These are phyloP conservation scores for Aspergillus bertholletiae DNA, from an alignment of 495 filamentous ascomycete species.

Conservation along the genomic window DNA sequence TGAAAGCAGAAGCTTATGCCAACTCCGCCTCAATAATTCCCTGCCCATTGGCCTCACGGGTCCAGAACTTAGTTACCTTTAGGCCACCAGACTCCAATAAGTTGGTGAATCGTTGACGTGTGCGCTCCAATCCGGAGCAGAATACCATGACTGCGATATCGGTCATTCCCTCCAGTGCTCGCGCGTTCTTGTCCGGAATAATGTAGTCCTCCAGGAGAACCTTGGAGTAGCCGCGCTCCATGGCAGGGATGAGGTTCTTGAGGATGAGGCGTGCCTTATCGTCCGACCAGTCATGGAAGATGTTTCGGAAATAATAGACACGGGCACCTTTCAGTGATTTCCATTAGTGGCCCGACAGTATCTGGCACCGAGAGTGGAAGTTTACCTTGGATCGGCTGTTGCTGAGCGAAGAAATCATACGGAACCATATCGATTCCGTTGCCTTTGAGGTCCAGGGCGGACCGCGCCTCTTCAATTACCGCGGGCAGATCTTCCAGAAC, in stretches of 20 bases:
- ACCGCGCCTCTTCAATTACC: slow-evolving; percentile 12
- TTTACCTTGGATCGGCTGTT: slow-evolving; percentile 39
- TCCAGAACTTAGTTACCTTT: neutral
- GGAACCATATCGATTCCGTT: slow-evolving; percentile 32
- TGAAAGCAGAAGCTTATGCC: neutral
- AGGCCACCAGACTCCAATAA: neutral
- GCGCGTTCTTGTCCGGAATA: neutral
- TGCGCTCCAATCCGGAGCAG: slow-evolving; percentile 1
- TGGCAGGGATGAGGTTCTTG: neutral
- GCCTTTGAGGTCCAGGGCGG: slow-evolving; percentile 16
- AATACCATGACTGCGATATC: slow-evolving; percentile 6
- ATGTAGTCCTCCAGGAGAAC: slow-evolving; percentile 3
- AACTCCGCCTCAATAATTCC: slow-evolving; percentile 5
- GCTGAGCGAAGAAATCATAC: slow-evolving; percentile 2
- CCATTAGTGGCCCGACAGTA: neutral
- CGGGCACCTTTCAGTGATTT: neutral
- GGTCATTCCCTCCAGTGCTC: neutral
- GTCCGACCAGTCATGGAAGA: slow-evolving; percentile 7
- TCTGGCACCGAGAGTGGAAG: slow-evolving; percentile 8
- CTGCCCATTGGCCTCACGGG: neutral
- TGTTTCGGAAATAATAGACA: neutral
- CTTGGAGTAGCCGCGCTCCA: slow-evolving; percentile 3
- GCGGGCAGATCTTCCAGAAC: slow-evolving; percentile 21
- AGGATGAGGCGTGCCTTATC: neutral
- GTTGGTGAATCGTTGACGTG: neutral